Conservation (phyloP, 345 rosid genomes). For the Raphanus sativus region DNA sequence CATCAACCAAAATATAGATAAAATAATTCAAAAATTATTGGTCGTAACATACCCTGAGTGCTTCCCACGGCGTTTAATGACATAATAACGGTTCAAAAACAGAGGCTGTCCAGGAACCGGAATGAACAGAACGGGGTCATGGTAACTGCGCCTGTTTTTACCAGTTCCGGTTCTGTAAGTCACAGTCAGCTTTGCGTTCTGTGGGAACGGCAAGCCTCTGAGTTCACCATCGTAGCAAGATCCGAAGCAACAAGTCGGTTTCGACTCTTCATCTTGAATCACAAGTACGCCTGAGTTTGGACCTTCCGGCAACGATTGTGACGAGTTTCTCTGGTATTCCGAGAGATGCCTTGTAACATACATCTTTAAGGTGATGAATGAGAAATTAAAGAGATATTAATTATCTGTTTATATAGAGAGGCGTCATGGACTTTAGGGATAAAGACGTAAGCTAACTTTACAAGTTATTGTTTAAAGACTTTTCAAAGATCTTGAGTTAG, state of each 20-base stretch:
- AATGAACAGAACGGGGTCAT: slow-evolving; percentile 36
- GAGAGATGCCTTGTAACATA: slow-evolving; percentile 43
- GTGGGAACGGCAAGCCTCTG: slow-evolving; percentile 33
- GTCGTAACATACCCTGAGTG: slow-evolving; percentile 19
- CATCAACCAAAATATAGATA: neutral
- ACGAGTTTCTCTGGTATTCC: slow-evolving; percentile 39
- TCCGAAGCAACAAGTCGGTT: slow-evolving; percentile 53
- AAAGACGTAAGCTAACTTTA: neutral
- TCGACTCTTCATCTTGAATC: slow-evolving; percentile 58
- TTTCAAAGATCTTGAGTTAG: neutral
- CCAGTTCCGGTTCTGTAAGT: neutral
- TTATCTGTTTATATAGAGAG: neutral
- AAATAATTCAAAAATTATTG: neutral
- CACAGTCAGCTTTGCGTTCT: slow-evolving; percentile 18
- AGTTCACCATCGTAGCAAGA: slow-evolving; percentile 23
- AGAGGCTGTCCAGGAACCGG: slow-evolving; percentile 53
- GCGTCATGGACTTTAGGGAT: neutral
- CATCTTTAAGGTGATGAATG: slow-evolving; percentile 1
- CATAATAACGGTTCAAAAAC: slow-evolving; percentile 48
- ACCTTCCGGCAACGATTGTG: slow-evolving; percentile 44
- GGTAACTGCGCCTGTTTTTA: neutral
- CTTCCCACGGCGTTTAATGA: slow-evolving; percentile 3
- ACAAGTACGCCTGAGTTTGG: slow-evolving; percentile 56
- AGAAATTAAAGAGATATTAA: neutral
- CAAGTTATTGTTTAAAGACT: neutral